Evolutionary conservation across 345 rosid species (phyloP), one percentile per base, ranked within the genome.

Genomic region (Excoecaria cochinchinensis): DNA sequence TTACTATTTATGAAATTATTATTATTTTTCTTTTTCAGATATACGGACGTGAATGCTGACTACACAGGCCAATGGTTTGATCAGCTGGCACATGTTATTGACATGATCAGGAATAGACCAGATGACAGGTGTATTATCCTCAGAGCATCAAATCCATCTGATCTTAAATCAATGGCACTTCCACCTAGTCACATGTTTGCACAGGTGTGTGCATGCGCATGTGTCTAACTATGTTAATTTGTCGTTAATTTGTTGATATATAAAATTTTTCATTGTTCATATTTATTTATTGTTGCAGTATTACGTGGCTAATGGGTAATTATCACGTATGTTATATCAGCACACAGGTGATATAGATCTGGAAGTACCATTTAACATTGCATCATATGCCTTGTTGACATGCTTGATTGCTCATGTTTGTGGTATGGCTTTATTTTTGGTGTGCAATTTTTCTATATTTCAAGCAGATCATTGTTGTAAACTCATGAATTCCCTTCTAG

Each of bases 161-260:
- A 92, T 81, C 89, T 93, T 67, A 89, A 93, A 81, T 68, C 86
- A 80, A 92, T 96, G 98, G 98, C 98, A 31, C 97, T 96, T 77
- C 99, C 97, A 74, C 99, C 99, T 48, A 93, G 99, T 85, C 97
- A 96, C 85, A 92, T 96, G 98, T 96, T 93, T 89, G 92, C 95
- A 51, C 99, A 95, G 89, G 98, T 90, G 74, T 72, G 76, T 71
- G 31, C 40, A 59, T 39, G 46, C 39, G 14, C 55, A 50, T n/a
- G 6, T 40, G n/a, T n/a, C n/a, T 50, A 73, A 50, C 52, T 39
- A 36, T 52, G 14, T 61, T 31, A 31, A 17, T 65, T 25, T 22
- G 10, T 9, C 24, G 3, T 69, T 17, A 69, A 19, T 57, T 21
- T 48, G 64, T 66, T 8, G 59, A 56, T 15, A 42, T 40, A 52